Percentiles rank a stretch among this genome's conserved stretches.
Conservation (phyloP, 768 basidiomycete genomes). For the Mycena chlorophos region DNA sequence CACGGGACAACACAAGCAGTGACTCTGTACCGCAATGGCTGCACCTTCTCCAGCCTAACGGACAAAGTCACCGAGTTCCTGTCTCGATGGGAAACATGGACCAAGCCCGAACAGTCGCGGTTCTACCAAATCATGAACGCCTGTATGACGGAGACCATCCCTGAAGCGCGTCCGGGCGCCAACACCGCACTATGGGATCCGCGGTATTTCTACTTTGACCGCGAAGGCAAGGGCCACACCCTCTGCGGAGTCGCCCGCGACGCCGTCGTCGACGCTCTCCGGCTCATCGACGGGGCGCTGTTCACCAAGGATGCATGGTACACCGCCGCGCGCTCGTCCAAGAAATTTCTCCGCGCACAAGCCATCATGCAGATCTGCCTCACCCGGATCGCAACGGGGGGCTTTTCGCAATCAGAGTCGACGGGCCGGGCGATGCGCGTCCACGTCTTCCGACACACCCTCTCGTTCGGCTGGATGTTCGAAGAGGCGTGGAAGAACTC, state of each 20-base stretch:
- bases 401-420: slow-evolving; percentile 15
- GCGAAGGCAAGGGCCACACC: slow-evolving; percentile 7
- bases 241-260: slow-evolving; percentile 13
- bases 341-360: neutral
- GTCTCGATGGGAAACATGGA: neutral
- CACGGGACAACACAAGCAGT: neutral
- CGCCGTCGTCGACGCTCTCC: slow-evolving; percentile 6
- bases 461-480: slow-evolving; percentile 18
- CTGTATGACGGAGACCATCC: slow-evolving; percentile 19
- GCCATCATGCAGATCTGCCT: slow-evolving; percentile 17
- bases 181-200: slow-evolving; percentile 13
- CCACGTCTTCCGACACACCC: slow-evolving; percentile 16
- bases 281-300: slow-evolving; percentile 2
- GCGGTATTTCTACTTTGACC: slow-evolving; percentile 20
- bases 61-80: slow-evolving; percentile 9
- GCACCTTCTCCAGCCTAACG: neutral
- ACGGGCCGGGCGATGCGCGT: slow-evolving; percentile 16
- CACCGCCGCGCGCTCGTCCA: slow-evolving; percentile 8
- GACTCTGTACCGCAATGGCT: neutral
- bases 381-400: slow-evolving; percentile 12
- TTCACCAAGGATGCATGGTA: slow-evolving; percentile 21
- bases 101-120: neutral
- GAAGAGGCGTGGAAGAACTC: slow-evolving; percentile 16
- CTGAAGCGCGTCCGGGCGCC: slow-evolving; percentile 16
- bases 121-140: slow-evolving; percentile 11